Evolutionary conservation across 352 stramenopile species (phyloP).

Genomic region (Phytopythium delawarense): DNA sequence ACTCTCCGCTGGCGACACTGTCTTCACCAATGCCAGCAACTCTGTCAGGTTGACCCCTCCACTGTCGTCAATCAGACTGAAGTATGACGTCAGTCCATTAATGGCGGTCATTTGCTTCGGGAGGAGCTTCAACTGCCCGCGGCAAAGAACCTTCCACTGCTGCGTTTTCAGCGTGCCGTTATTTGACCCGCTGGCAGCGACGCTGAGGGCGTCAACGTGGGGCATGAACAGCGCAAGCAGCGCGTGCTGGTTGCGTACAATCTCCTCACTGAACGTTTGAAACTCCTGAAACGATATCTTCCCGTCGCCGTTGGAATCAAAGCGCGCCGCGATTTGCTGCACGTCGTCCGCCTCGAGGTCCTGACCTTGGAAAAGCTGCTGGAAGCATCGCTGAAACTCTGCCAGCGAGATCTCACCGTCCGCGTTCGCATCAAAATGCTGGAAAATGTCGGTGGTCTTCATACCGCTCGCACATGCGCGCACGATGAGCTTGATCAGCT

Average conservation of each 20-base stretch:
- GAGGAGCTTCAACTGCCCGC: slow-evolving; percentile 23
- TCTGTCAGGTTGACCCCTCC: slow-evolving; percentile 22
- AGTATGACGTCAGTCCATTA: slow-evolving; percentile 21
- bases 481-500: slow-evolving; percentile 60
- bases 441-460: slow-evolving; percentile 56
- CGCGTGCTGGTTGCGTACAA: slow-evolving; percentile 28
- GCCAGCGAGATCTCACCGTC: slow-evolving; percentile 49
- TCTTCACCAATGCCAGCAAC: slow-evolving; percentile 20
- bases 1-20: slow-evolving; percentile 5
- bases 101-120: slow-evolving; percentile 16
- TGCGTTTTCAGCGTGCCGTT: slow-evolving; percentile 7
- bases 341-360: slow-evolving; percentile 34
- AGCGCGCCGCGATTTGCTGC: slow-evolving; percentile 29
- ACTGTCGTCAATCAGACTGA: slow-evolving; percentile 23
- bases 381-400: slow-evolving; percentile 55
- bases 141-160: slow-evolving; percentile 34
- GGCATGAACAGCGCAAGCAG: slow-evolving; percentile 21
- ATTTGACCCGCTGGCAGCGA: slow-evolving; percentile 6
- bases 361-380: slow-evolving; percentile 41
- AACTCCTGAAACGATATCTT: slow-evolving; percentile 60
- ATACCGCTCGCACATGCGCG: slow-evolving; percentile 44
- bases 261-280: slow-evolving; percentile 40
- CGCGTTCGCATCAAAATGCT: slow-evolving; percentile 65
- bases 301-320: slow-evolving; percentile 59
- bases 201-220: slow-evolving; percentile 14